Base-by-base conservation (phyloP, 176 grass and related monocot species). In the Pharus latifolius region DNA sequence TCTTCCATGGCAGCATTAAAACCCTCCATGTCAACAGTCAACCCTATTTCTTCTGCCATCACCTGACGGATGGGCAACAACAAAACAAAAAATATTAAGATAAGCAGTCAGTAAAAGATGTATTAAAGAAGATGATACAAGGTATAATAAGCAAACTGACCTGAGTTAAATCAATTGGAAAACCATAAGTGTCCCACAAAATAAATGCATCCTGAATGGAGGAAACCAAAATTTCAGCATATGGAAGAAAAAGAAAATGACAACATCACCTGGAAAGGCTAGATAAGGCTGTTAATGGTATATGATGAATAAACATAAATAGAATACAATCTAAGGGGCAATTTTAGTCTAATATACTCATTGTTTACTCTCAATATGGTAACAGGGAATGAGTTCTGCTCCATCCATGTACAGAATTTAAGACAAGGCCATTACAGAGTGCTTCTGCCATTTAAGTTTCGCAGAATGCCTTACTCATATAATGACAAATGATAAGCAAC, bases 141-240 rank as follows among this genome's bases (percentile, higher is more conserved):
- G 62, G 70, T 37, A 33, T 27, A 47, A 83, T 45, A 37, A 60
- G 24, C 40, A 70, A 18, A 80, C 78, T 82, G 65, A 97, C 94
- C 89, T 97, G 86, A 42, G 94, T 92, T 74, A 97, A 87, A 85
- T 97, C 94, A 80, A 97, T 82, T 27, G 94, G 94, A 78, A 92
- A 97, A 27, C 94, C 94, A 63, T 90, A 98, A 0, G 90, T 98
- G 55, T 93, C 90, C 95, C 95, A 98, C 17, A 98, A 78, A 80
- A 98, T 49, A 90, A 98, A 97, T 58, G 94, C 84, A 62, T 92
- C 94, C 89, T 97, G 85, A 63, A 74, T 43, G 14, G 62, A 40
- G 1, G 16, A 60, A 75, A 24, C 42, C 69, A 32, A 50, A 10
- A 33, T 29, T 49, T 49, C 10, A 41, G 50, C 23, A 54, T 38